Base-by-base conservation (phyloP, 108 stramenopile genomes). In the Nannochloropsis gaditana region DNA sequence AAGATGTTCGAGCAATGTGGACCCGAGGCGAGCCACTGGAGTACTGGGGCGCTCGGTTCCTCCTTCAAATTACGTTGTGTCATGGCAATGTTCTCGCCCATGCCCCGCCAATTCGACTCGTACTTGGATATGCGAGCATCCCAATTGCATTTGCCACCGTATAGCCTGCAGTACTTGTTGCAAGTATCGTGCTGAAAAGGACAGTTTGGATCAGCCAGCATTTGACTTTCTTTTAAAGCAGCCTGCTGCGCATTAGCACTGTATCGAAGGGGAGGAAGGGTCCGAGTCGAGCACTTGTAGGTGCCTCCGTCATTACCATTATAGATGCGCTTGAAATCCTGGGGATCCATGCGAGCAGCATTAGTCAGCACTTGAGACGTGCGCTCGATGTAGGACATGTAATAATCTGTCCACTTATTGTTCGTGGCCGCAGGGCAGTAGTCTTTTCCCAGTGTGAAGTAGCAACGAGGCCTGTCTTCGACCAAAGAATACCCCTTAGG, bases 321-420 rank as follows among this genome's bases (percentile, higher is more conserved):
- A 3, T 73, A 73, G 8, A 73, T 73, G 59, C 59, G 59, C 59
- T 73, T 15, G n/a, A 73, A 73, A 3, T 15, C 59, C 6, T 15
- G 19, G 59, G 59, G 59, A n/a, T 73, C 59, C 59, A 73, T 73
- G 4, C 59, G 59, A n/a, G 59, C 59, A n/a, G 59, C 59, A n/a
- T 73, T 73, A n/a, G 59, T n/a, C 59, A 73, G 59, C 5, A 73
- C 59, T n/a, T 73, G 59, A n/a, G 59, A 73, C 59, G 59, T 73
- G 59, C 59, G 59, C n/a, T 73, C 59, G 59, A 73, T 15, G 6
- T 73, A 73, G 59, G 59, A 73, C 59, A 73, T 73, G 59, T 73
- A 73, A 4, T 15, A 73, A n/a, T 73, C n/a, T n/a, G 59, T 73
- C 59, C 59, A 73, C 5, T n/a, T 6, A n/a, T 73, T 73, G 59